These are phyloP conservation scores for Myriangium duriaei DNA, from an alignment of 2,329 filamentous ascomycete genomes.

Conservation along the genomic window DNA sequence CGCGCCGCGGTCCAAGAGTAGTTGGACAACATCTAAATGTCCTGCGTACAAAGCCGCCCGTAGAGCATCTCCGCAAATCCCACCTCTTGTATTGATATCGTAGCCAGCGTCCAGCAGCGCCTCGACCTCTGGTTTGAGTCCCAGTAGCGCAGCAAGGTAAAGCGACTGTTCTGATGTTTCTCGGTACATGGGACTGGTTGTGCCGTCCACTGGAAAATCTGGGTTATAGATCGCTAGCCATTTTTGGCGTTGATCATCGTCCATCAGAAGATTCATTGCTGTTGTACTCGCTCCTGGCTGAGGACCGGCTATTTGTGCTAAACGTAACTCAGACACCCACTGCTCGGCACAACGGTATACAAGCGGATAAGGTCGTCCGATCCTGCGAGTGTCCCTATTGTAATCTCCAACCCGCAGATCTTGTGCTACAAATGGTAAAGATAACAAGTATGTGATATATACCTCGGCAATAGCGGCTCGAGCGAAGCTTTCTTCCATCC, in stretches of 20 bases:
- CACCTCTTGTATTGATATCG: not conserved
- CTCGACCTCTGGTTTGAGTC: not conserved
- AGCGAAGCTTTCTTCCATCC: not conserved
- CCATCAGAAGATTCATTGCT: not conserved
- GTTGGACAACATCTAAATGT: slow-evolving; percentile 9
- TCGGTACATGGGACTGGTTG: not conserved
- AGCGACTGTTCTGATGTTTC: not conserved
- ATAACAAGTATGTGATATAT: not conserved
- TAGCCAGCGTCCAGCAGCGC: not conserved
- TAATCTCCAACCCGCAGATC: not conserved
- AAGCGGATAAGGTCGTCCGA: not conserved
- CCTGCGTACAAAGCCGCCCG: slow-evolving; percentile 13
- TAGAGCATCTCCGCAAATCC: slow-evolving; percentile 15
- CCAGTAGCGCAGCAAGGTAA: not conserved
- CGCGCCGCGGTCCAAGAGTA: slow-evolving; percentile 14
- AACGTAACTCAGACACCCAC: not conserved
- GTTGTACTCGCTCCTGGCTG: not conserved
- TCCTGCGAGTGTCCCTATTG: not conserved
- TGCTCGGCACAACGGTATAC: not conserved
- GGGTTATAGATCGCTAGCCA: not conserved
- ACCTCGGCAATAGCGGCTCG: not conserved
- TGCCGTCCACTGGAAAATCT: not conserved
- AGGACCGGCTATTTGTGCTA: not conserved
- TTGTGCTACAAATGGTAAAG: no score
- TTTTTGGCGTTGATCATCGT: not conserved